Conservation (phyloP, 2,329 filamentous ascomycete genomes). For the Stagonosporopsis vannaccii region DNA sequence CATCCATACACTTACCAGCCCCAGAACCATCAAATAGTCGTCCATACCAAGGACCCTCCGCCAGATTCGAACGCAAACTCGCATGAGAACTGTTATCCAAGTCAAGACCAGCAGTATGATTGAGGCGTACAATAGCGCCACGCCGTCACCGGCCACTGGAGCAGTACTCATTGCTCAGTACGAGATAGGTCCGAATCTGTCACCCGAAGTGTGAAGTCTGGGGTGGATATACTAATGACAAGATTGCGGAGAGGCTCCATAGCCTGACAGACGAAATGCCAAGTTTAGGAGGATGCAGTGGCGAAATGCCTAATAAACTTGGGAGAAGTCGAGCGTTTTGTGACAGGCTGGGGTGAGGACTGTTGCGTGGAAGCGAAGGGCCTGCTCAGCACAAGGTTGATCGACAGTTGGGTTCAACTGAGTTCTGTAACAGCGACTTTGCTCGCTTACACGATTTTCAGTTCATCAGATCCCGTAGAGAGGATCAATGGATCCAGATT, state of each 20-base stretch:
- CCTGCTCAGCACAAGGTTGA: neutral
- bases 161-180: slow-evolving; percentile 22
- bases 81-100: slow-evolving; percentile 29
- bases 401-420: neutral
- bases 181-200: neutral
- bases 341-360: neutral
- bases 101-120: slow-evolving; percentile 27
- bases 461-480: neutral
- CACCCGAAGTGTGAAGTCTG: neutral
- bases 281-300: neutral
- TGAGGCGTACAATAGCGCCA: slow-evolving; percentile 25
- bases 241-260: neutral
- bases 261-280: neutral
- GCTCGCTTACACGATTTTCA: neutral
- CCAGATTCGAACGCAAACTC: slow-evolving; percentile 27
- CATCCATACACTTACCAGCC: slow-evolving; percentile 21
- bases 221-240: neutral
- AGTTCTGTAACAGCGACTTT: neutral
- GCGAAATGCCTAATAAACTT: neutral
- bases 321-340: neutral
- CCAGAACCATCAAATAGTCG: slow-evolving; percentile 28
- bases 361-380: neutral
- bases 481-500: neutral
- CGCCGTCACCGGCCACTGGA: slow-evolving; percentile 26
- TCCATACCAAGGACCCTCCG: slow-evolving; percentile 24